phyloP scores from a whole-genome alignment of 2,329 filamentous ascomycete genomes.

The Clarireedia homoeocarpa region DNA sequence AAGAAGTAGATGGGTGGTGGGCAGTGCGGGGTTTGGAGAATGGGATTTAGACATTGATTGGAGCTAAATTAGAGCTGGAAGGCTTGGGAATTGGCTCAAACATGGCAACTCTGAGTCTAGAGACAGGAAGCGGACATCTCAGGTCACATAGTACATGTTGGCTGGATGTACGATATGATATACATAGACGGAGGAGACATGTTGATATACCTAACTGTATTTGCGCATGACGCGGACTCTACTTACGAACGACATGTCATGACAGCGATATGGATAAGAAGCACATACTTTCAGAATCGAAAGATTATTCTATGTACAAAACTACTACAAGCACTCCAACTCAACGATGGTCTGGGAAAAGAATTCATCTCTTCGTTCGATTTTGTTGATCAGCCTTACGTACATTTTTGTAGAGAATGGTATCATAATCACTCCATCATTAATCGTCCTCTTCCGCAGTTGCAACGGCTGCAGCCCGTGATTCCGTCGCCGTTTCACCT shows the following conservation, averaged over 20 bases:
- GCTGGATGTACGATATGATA: too few species aligned
- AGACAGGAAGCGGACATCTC: too few species aligned
- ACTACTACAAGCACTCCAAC: constrained; percentile 7
- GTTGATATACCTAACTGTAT: too few species aligned
- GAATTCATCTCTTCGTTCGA: constrained; percentile 2
- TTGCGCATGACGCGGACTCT: background rate
- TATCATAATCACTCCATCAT: constrained; percentile 2
- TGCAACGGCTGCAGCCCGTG: constrained; percentile 13
- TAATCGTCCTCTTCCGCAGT: constrained; percentile 24
- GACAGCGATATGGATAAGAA: background rate
- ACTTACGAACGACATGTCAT: background rate
- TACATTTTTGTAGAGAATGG: constrained; percentile 7
- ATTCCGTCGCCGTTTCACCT: constrained; percentile 19
- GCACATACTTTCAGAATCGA: constrained; percentile 11
- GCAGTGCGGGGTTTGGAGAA: constrained; percentile 26
- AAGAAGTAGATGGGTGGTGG: constrained; percentile 30
- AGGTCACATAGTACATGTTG: too few species aligned
- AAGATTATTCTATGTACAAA: constrained; percentile 29
- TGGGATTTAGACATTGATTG: background rate
- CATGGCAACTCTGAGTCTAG: too few species aligned
- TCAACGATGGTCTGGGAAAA: background rate
- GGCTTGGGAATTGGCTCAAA: too few species aligned
- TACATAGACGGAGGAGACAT: too few species aligned
- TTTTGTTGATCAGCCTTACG: background rate
- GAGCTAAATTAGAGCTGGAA: background rate